phyloP scores from a whole-genome alignment of 192 early-diverging fungal genomes.

The Chytriomyces hyalinus region DNA sequence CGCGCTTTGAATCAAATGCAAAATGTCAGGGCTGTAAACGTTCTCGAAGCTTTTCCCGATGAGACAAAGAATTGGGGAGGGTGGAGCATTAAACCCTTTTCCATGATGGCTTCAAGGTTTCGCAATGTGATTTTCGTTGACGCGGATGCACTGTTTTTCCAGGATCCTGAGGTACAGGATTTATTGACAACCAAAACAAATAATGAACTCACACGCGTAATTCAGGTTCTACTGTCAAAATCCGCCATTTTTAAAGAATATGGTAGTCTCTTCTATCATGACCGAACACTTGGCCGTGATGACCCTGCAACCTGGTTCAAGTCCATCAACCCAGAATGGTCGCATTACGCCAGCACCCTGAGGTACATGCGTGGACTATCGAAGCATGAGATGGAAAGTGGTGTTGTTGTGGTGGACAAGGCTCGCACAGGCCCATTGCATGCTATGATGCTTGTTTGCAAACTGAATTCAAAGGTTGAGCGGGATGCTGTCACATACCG shows the following conservation, averaged over 20 bases:
- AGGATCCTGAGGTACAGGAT: constrained; percentile 50
- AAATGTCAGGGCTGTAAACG: constrained; percentile 35
- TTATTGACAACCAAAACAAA: not conserved
- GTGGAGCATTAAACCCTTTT: constrained; percentile 60
- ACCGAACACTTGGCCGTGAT: constrained; percentile 50
- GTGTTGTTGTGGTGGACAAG: constrained; percentile 71
- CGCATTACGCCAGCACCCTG: constrained; percentile 46
- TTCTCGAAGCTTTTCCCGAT: constrained; percentile 37
- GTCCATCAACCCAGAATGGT: constrained; percentile 55
- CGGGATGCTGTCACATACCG: constrained; percentile 24
- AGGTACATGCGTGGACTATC: constrained; percentile 51
- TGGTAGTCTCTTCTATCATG: constrained; percentile 62
- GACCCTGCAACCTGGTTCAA: constrained; percentile 51
- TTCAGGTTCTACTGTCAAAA: constrained; percentile 45
- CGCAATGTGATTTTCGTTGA: constrained; percentile 70
- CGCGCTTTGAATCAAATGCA: constrained; percentile 1
- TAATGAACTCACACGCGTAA: not conserved
- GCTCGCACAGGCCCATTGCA: constrained; percentile 45
- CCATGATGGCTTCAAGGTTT: constrained; percentile 64
- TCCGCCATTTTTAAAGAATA: constrained; percentile 49
- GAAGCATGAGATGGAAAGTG: constrained; percentile 68
- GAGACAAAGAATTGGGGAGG: constrained; percentile 2
- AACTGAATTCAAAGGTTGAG: constrained; percentile 52
- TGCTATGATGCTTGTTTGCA: constrained; percentile 61
- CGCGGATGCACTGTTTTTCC: constrained; percentile 72